Conservation (phyloP, 2,329 filamentous ascomycete genomes). For the Neonectria coccinea region DNA sequence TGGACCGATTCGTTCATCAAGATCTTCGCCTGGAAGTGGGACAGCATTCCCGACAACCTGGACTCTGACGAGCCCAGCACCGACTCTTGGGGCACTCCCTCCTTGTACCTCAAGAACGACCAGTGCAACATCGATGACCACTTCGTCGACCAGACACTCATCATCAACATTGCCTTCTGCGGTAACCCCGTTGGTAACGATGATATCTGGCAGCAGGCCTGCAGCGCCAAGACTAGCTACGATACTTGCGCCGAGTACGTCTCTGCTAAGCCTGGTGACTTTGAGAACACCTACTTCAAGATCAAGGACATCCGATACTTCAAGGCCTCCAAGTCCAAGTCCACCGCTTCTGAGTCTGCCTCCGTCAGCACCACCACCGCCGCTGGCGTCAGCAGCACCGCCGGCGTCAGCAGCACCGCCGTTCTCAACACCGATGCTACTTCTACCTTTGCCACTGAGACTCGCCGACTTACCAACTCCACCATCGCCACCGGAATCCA, state of each 20-base stretch:
- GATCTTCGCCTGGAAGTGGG: slow-evolving; percentile 55
- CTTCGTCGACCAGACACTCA: slow-evolving; percentile 76
- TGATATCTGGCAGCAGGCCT: slow-evolving; percentile 32
- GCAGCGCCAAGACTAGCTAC: slow-evolving; percentile 28
- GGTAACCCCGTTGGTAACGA: slow-evolving; percentile 71
- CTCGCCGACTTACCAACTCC: slow-evolving; percentile 20
- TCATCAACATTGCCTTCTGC: slow-evolving; percentile 81
- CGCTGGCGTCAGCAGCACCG: neutral
- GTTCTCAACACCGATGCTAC: neutral
- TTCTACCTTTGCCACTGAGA: slow-evolving; percentile 12
- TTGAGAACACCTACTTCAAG: slow-evolving; percentile 57
- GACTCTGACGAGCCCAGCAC: slow-evolving; percentile 67
- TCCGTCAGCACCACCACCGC: slow-evolving; percentile 8
- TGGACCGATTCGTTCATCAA: slow-evolving; percentile 57
- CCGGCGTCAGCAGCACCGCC: neutral
- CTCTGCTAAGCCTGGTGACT: slow-evolving; percentile 50
- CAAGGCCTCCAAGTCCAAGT: slow-evolving; percentile 37
- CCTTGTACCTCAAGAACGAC: slow-evolving; percentile 67
- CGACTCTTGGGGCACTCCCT: slow-evolving; percentile 71
- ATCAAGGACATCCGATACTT: slow-evolving; percentile 57
- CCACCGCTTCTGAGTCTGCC: slow-evolving; percentile 27
- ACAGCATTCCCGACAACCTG: slow-evolving; percentile 50
- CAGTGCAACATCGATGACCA: slow-evolving; percentile 72
- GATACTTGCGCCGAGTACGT: slow-evolving; percentile 54
- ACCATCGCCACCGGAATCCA: neutral